Conservation (phyloP, 2,329 filamentous ascomycete species). For the Beauveria brongniartii region DNA sequence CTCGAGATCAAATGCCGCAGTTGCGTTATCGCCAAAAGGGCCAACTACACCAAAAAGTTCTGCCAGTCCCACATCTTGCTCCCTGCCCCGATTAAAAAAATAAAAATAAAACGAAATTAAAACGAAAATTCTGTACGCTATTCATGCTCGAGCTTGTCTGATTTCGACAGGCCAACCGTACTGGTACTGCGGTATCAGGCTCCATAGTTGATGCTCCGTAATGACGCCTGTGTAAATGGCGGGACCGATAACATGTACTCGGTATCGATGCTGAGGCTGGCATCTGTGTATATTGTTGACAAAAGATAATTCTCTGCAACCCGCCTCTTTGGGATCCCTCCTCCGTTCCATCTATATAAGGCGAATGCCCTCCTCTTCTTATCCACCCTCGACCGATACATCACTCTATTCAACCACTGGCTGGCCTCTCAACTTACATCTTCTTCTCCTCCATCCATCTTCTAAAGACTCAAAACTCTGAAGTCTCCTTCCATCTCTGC, state of each 20-base stretch:
- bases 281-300: conserved; percentile 5
- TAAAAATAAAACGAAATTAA: neutral
- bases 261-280: conserved; percentile 3
- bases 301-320: neutral
- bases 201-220: conserved; percentile 11
- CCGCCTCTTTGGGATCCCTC: neutral
- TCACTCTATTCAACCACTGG: neutral
- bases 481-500: neutral
- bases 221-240: conserved; percentile 11
- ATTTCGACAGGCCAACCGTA: neutral
- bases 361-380: neutral
- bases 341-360: conserved; percentile 9
- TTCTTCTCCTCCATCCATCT: neutral
- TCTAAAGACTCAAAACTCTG: neutral
- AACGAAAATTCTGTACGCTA: neutral
- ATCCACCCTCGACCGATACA: neutral
- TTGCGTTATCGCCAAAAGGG: conserved; percentile 7
- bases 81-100: neutral
- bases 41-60: neutral
- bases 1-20: conserved; percentile 12
- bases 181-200: conserved; percentile 9
- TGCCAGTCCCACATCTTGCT: neutral
- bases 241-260: conserved; percentile 8
- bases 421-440: neutral
- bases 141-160: neutral